phyloP scores from a whole-genome alignment of 352 stramenopile genomes.

The Globisporangium emineosum region DNA sequence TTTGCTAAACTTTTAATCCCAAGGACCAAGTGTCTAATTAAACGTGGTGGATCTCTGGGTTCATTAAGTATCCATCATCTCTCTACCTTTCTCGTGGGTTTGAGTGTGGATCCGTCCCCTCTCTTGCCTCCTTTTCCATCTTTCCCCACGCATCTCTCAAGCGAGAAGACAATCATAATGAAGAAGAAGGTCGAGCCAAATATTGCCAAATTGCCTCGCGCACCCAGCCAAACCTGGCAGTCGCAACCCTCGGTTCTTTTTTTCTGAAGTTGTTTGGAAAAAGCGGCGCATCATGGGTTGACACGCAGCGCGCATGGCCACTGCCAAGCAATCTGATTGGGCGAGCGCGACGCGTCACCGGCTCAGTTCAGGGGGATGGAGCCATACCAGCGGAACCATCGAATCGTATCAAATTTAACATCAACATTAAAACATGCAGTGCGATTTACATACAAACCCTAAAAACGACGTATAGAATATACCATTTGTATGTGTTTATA shows the following conservation, averaged over 20 bases:
- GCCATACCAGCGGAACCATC: constrained; percentile 5
- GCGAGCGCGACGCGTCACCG: constrained; percentile 2
- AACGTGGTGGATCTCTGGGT: background rate
- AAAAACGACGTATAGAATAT: background rate
- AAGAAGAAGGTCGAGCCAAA: background rate
- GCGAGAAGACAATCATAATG: background rate
- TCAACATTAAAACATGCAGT: background rate
- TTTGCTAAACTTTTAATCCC: background rate
- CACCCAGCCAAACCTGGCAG: too few relatives aligned
- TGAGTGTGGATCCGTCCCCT: background rate
- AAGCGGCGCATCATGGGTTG: background rate
- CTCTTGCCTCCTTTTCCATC: background rate
- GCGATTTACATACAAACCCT: background rate
- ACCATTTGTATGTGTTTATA: background rate
- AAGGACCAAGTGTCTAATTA: background rate
- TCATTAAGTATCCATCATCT: background rate
- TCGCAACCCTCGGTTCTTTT: constrained; percentile 9
- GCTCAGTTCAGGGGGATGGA: constrained; percentile 9
- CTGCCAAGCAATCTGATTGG: constrained; percentile 9
- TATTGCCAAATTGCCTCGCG: too few relatives aligned
- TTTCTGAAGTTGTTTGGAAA: background rate
- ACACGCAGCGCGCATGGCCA: constrained; percentile 4
- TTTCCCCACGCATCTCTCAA: background rate
- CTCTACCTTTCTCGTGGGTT: background rate
- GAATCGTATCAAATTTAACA: background rate